These are phyloP conservation scores for Oryza longistaminata DNA, from an alignment of 176 grass and related monocot genomes.

Conservation along the genomic window DNA sequence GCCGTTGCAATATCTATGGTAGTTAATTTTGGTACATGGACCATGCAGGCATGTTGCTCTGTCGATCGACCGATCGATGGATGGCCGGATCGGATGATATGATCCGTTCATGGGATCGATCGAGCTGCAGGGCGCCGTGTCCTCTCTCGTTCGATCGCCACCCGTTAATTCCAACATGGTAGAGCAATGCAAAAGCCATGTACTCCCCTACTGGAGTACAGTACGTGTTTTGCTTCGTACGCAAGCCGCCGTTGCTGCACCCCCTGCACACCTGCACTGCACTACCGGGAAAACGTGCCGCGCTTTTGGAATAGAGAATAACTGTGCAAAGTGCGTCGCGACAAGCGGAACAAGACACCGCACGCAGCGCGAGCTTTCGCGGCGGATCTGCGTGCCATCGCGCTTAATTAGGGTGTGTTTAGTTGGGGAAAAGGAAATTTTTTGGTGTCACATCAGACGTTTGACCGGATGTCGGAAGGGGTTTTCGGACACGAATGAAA, in stretches of 20 bases:
- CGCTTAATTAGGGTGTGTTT: too few relatives aligned
- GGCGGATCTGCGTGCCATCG: not conserved
- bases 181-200: not conserved
- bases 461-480: too few relatives aligned
- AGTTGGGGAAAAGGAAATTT: too few relatives aligned
- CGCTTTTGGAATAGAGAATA: not conserved
- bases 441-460: too few relatives aligned
- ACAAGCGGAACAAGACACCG: slow-evolving; percentile 35
- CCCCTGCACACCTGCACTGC: not conserved
- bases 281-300: not conserved
- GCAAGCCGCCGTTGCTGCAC: not conserved
- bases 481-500: too few relatives aligned
- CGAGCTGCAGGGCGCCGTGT: too few relatives aligned
- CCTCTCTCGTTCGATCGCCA: too few relatives aligned
- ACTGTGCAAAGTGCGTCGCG: slow-evolving; percentile 39
- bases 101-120: not conserved
- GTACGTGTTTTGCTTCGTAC: not conserved
- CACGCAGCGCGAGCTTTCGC: not conserved
- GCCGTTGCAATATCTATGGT: not conserved
- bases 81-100: too few relatives aligned
- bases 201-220: too few relatives aligned
- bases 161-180: too few relatives aligned
- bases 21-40: too few relatives aligned
- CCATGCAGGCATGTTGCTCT: not conserved
- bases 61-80: not conserved